Evolutionary conservation across 169 alveolate genomes (phyloP), one percentile per base, ranked within the genome.

Genomic region (Plasmodium billcollinsi): DNA sequence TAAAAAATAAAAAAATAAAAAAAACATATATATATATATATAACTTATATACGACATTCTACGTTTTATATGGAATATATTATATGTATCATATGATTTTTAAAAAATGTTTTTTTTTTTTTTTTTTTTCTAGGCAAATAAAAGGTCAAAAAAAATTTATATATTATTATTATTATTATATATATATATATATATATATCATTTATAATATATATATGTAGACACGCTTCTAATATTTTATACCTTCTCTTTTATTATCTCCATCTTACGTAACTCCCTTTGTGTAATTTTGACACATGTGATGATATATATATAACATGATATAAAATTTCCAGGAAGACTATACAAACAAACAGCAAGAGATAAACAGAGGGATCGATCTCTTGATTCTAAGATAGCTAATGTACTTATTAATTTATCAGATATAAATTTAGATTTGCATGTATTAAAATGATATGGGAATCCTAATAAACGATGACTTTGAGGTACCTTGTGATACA

Each of bases 401-500:
- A 78, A 52, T 20, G 89, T 78, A 58, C 89, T 78, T 65, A 78
- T 78, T 12, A 78, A 76, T 78, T 78, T 78, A 52, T 78, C 89
- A 39, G 89, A 65, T 49, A 78, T 78, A 47, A 78, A 78, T 70
- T 78, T 63, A 0, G 89, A 78, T 78, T 78, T 78, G 20, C 29
- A 65, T 11, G 89, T 78, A 61, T 78, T 78, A 47, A 78, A 94
- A 92, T 49, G 91, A 88, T 65, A 94, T 39, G 63, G 95, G 63
- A 69, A 85, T 59, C 74, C 89, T 66, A 39, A 88, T 49, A 29
- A 86, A 58, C 83, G 90, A 80, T 95, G 96, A 74, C 95, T 93
- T 72, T 86, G 91, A 21, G 97, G 97, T n/a, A 95, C 94, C 74
- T 93, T 93, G 21, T 93, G 80, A 61, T 93, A 93, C 65, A 95